Evolutionary conservation across 192 early-diverging fungal species (phyloP), one percentile per base, ranked within the genome.

Genomic region (Coemansia sp.): DNA sequence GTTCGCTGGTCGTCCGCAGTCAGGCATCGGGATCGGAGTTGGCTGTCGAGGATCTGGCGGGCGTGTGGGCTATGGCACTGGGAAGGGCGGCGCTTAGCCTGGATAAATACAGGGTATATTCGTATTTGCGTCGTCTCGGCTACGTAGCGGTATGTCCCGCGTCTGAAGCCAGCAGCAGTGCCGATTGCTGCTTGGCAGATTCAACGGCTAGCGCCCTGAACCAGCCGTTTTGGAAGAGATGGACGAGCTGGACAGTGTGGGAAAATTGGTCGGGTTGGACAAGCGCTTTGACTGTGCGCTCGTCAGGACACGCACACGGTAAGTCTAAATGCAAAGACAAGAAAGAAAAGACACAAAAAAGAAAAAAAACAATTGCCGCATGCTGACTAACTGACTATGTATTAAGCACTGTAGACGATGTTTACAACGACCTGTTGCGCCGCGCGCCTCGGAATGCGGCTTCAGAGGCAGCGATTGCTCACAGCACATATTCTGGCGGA

Each of bases 41-140:
- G 36, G 35, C 35, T 56, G 4, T 8, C 17, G 32, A 61, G 15
- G 11, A 48, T 18, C 12, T 28, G 9, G 17, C 8, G 8, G 66
- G 53, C 7, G 52, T 54, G 12, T 79, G 76, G 76, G 17, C 39
- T 2, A 18, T 22, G 15, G 65, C 76, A 8, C 22, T 79, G 34
- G 55, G 61, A 20, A 20, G n/a, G 17, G 58, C 64, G 7, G 37
- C 51, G 3, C 52, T 82, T 48, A 43, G 62, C 28, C 17, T 82
- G 39, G 71, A 65, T n/a, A 52, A 45, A 11, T 74, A 68, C 39
- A 67, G 74, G 1, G 71, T 59, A 1, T 82, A 76, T 62, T 64
- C 71, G 14, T 56, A 61, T 39, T 37, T 82, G 41, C 67, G 75
- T 2, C 74, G 74, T 22, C 68, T 82, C 15, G 79, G 79, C 15